Percentiles rank a stretch among this genome's conserved stretches.
These are phyloP conservation scores for Cercospora sojina DNA, from an alignment of 2,329 filamentous ascomycete species.

Conservation along the genomic window DNA sequence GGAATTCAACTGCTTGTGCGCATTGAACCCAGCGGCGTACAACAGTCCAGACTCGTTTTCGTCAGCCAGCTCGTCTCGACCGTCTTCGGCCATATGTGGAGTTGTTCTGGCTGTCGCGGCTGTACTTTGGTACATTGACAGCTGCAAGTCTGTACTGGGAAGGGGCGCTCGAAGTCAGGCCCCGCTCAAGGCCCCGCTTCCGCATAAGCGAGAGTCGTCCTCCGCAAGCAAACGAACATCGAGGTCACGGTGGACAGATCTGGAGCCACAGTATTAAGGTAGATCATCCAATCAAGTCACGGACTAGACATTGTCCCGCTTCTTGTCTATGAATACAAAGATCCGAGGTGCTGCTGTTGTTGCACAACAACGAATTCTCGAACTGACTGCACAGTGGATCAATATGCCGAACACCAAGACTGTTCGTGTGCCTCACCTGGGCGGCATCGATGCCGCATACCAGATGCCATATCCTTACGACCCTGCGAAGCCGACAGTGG, in stretches of 20 bases:
- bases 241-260: background rate
- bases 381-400: conserved; percentile 13
- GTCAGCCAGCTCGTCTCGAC: background rate
- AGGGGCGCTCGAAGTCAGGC: background rate
- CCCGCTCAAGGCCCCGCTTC: conserved; percentile 1
- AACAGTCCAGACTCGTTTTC: background rate
- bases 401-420: conserved; percentile 40
- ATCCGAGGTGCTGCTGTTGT: conserved; percentile 1
- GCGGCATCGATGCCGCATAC: conserved; percentile 52
- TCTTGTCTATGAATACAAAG: conserved; percentile 4
- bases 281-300: background rate
- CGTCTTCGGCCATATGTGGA: background rate
- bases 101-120: background rate
- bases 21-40: conserved; percentile 35
- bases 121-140: background rate
- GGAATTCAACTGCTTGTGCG: conserved; percentile 29
- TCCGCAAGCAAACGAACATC: background rate
- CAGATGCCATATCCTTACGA: conserved; percentile 42
- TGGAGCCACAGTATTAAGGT: background rate
- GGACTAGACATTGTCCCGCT: background rate
- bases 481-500: conserved; percentile 49
- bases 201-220: background rate
- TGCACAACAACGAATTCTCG: conserved; percentile 5
- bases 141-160: background rate
- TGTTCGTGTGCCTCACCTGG: conserved; percentile 51